phyloP scores from a whole-genome alignment of 2,329 filamentous ascomycete genomes.

The Stachybotrys elegans region DNA sequence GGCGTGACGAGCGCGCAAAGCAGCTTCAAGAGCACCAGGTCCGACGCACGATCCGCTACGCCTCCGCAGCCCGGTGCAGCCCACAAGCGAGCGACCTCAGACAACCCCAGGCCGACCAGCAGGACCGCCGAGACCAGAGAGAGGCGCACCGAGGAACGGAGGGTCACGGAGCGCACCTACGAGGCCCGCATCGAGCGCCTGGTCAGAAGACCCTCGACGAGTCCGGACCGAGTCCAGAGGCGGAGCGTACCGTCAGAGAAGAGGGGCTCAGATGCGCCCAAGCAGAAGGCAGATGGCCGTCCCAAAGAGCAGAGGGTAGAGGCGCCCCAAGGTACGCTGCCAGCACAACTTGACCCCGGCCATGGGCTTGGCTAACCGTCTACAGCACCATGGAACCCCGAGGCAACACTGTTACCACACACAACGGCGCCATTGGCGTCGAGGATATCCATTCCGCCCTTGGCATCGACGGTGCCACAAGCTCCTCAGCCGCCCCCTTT shows the following conservation, averaged over 20 bases:
- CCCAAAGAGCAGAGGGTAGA: conserved; percentile 42
- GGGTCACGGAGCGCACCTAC: conserved; percentile 48
- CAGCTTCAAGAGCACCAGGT: conserved; percentile 27
- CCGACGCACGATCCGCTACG: conserved; percentile 31
- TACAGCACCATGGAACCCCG: conserved; percentile 67
- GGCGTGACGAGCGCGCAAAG: conserved; percentile 16
- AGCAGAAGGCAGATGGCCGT: conserved; percentile 39
- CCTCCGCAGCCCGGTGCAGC: conserved; percentile 31
- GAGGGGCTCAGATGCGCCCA: conserved; percentile 29
- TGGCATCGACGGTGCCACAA: conserved; percentile 69
- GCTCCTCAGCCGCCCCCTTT: conserved; percentile 68
- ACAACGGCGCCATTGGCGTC: conserved; percentile 69
- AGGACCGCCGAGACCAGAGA: conserved; percentile 38
- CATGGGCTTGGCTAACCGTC: conserved; percentile 12
- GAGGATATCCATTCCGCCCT: conserved; percentile 58
- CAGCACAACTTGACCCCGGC: not conserved
- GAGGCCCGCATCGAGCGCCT: conserved; percentile 60
- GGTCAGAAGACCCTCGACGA: conserved; percentile 49
- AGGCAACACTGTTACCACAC: conserved; percentile 66
- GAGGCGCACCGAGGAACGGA: conserved; percentile 44
- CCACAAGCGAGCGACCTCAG: conserved; percentile 55
- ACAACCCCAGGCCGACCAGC: conserved; percentile 47
- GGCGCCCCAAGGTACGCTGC: conserved; percentile 40
- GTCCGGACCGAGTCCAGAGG: conserved; percentile 50
- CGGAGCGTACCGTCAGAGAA: conserved; percentile 32